Percentiles rank a stretch among this genome's conserved stretches.
These are phyloP conservation scores for Mortierella sp. DNA, from an alignment of 371 early-diverging fungal genomes.

Conservation along the genomic window DNA sequence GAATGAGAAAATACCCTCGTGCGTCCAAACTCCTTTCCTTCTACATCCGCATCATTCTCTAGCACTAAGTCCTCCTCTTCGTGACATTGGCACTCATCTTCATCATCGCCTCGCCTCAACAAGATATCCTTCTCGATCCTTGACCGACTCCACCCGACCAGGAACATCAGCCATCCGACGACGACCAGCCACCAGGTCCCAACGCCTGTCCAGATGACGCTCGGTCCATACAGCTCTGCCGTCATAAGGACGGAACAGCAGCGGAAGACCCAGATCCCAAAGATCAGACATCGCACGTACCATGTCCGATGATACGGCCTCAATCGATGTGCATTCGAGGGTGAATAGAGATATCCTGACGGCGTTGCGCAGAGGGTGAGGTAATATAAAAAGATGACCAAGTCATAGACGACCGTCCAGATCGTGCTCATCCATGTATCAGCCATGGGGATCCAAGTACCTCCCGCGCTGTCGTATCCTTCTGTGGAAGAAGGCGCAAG, in stretches of 20 bases:
- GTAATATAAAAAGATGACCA: slow-evolving; percentile 60
- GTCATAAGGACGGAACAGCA: slow-evolving; percentile 50
- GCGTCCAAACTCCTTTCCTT: no score
- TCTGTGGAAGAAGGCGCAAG: neutral
- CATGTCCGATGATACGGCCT: slow-evolving; percentile 51
- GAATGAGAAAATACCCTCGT: no score
- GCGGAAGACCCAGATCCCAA: slow-evolving; percentile 51
- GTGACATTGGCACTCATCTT: slow-evolving; percentile 4
- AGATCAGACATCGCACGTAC: slow-evolving; percentile 48
- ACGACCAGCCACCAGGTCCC: slow-evolving; percentile 45
- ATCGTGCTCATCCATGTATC: slow-evolving; percentile 83
- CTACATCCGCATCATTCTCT: no score
- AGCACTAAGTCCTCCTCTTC: neutral
- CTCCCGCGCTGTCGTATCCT: slow-evolving; percentile 9
- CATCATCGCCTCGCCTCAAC: slow-evolving; percentile 28
- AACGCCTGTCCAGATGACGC: slow-evolving; percentile 51
- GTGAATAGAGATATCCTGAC: slow-evolving; percentile 48
- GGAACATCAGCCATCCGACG: slow-evolving; percentile 52
- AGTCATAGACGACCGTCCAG: slow-evolving; percentile 58
- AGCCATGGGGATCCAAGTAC: slow-evolving; percentile 82
- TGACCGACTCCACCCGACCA: slow-evolving; percentile 50
- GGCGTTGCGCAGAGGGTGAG: slow-evolving; percentile 51
- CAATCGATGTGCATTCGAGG: slow-evolving; percentile 44
- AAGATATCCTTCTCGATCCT: slow-evolving; percentile 41
- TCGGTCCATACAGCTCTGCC: slow-evolving; percentile 45